phyloP scores from a whole-genome alignment of 2,329 filamentous ascomycete species.

The Aspergillus fischeri region DNA sequence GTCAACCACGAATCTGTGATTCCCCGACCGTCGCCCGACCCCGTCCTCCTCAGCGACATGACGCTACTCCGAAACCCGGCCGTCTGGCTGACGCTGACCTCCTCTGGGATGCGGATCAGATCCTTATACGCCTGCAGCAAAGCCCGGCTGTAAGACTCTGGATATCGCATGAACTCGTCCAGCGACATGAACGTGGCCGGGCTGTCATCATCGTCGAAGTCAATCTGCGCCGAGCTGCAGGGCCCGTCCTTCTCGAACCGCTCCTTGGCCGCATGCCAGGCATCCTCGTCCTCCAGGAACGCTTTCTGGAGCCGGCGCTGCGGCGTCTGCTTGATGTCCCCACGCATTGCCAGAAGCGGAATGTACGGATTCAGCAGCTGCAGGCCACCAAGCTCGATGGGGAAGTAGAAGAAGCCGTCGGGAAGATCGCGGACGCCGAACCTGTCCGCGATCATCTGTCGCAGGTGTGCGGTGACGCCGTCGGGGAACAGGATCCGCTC shows the following conservation, averaged over 20 bases:
- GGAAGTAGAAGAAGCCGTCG: constrained; percentile 52
- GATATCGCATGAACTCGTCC: constrained; percentile 36
- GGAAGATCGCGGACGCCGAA: constrained; percentile 49
- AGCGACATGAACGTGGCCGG: constrained; percentile 32
- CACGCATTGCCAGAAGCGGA: constrained; percentile 44
- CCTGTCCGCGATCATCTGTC: constrained; percentile 48
- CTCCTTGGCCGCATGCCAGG: constrained; percentile 46
- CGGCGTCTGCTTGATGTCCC: constrained; percentile 37
- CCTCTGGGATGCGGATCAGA: constrained; percentile 29
- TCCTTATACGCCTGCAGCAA: constrained; percentile 30
- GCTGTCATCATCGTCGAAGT: constrained; percentile 4
- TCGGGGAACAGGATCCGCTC: constrained; percentile 48
- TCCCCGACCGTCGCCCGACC: constrained; percentile 2
- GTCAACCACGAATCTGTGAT: constrained; percentile 21
- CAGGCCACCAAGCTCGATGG: constrained; percentile 49
- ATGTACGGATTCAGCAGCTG: constrained; percentile 51
- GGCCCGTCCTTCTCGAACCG: constrained; percentile 26
- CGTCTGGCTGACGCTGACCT: constrained; percentile 27
- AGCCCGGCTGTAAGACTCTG: constrained; percentile 29
- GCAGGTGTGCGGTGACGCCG: constrained; percentile 55
- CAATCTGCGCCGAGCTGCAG: background rate
- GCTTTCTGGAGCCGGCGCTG: constrained; percentile 29
- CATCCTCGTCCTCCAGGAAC: constrained; percentile 48
- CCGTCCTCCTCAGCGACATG: constrained; percentile 11
- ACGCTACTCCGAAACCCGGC: constrained; percentile 24